A percentile compares a stretch with the other conserved stretches of the same genome.
Conservation (phyloP, 768 basidiomycete species). For the Gymnopilus dilepis region DNA sequence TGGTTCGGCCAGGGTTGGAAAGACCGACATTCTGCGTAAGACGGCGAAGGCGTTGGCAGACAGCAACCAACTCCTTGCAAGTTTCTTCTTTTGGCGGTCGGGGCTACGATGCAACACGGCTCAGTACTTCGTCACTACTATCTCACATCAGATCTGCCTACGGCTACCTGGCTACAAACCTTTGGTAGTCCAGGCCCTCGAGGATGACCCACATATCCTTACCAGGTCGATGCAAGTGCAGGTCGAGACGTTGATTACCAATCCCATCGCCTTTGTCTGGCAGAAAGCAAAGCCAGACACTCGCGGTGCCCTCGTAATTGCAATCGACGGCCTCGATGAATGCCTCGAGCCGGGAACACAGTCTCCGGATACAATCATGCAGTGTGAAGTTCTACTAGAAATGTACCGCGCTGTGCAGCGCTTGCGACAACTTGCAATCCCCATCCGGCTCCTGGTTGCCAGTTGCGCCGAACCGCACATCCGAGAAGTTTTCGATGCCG, state of each 20-base stretch:
- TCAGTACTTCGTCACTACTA: neutral
- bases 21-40: slow-evolving; percentile 5
- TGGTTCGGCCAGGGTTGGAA: slow-evolving; percentile 9
- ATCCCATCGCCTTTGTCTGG: neutral
- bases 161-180: neutral
- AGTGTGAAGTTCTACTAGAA: neutral
- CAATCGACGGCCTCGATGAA: neutral
- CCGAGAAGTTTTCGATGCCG: neutral
- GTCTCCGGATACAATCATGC: neutral
- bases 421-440: too few relatives aligned
- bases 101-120: neutral
- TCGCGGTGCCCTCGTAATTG: neutral
- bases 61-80: neutral
- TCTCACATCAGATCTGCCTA: neutral
- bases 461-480: neutral
- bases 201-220: neutral
- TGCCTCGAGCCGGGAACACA: neutral
- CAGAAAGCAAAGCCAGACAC: neutral
- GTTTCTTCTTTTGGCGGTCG: slow-evolving; percentile 1
- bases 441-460: neutral
- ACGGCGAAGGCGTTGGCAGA: neutral
- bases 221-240: neutral
- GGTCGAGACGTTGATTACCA: neutral
- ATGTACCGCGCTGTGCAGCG: neutral
- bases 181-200: neutral